Base-by-base conservation (phyloP, 257 asterid genomes). In the Gynochthodes officinalis region DNA sequence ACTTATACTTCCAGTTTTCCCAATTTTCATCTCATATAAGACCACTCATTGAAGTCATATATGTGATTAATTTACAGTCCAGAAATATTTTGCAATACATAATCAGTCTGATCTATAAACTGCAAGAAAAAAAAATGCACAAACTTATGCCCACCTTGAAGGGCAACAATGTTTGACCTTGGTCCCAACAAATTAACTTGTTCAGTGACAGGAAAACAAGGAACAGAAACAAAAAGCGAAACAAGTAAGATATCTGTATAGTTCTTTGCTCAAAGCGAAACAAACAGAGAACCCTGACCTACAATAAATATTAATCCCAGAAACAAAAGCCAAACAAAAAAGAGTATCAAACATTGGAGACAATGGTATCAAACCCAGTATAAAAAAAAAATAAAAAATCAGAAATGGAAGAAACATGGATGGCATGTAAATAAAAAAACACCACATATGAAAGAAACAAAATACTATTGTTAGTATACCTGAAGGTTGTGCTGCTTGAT, bases 401-500 rank as follows among this genome's bases (percentile, higher is more conserved):
- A 2, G 9, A 37, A 23, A 13, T 7, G 7, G 32, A n/a, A n/a
- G n/a, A n/a, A n/a, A n/a, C n/a, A n/a, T n/a, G n/a, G n/a, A n/a
- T n/a, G n/a, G n/a, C n/a, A n/a, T n/a, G n/a, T n/a, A n/a, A n/a
- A n/a, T n/a, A n/a, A n/a, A n/a, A n/a, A n/a, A n/a, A n/a, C n/a
- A n/a, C n/a, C n/a, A n/a, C n/a, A n/a, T n/a, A n/a, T n/a, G n/a
- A n/a, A n/a, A n/a, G n/a, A n/a, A n/a, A n/a, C n/a, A n/a, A n/a
- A n/a, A n/a, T n/a, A n/a, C n/a, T 12, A 12, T 11, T 4, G 42
- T 62, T 33, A 11, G 4, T 37, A 73, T 72, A 93, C 98, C 96
- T 91, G 98, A 83, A 93, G 98, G 67, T 84, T 65, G 79, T 89
- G 79, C 69, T 73, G 71, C 68, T 93, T 93, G 67, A 93, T 91